A percentile compares a stretch with the other conserved stretches of the same genome.
These are phyloP conservation scores for Pichia nakasei DNA, from an alignment of 805 yeast genomes.

Conservation along the genomic window DNA sequence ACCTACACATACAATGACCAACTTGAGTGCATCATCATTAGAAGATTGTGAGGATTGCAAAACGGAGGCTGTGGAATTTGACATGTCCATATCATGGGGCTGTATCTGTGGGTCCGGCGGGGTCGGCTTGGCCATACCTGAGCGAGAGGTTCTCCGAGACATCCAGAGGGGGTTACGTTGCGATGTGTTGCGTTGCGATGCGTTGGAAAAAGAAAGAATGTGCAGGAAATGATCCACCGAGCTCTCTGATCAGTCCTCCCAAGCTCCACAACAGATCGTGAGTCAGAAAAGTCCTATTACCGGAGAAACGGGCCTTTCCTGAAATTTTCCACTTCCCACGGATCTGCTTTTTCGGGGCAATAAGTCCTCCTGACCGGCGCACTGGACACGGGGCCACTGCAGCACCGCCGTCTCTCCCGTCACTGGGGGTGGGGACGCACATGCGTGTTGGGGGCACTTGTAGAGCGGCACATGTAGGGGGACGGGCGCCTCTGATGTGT, in stretches of 20 bases:
- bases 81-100: not conserved
- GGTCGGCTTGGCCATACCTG: not conserved
- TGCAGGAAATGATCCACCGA: too few species aligned
- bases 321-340: too few species aligned
- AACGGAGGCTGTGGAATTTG: not conserved
- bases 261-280: too few species aligned
- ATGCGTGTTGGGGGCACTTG: too few species aligned
- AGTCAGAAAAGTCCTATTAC: not conserved
- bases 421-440: too few species aligned
- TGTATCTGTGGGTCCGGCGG: not conserved
- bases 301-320: slow-evolving; percentile 4
- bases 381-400: too few species aligned
- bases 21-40: slow-evolving; percentile 28
- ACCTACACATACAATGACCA: slow-evolving; percentile 66
- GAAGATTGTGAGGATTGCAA: not conserved
- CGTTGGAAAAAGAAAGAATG: not conserved
- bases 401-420: too few species aligned
- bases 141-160: not conserved
- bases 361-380: too few species aligned
- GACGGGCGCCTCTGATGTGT: too few species aligned
- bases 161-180: not conserved
- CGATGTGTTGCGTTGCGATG: not conserved
- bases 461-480: too few species aligned
- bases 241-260: too few species aligned
- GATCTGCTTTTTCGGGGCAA: too few species aligned